Evolutionary conservation across 2,329 filamentous ascomycete species (phyloP).

Genomic region (Hymenoscyphus repandus): DNA sequence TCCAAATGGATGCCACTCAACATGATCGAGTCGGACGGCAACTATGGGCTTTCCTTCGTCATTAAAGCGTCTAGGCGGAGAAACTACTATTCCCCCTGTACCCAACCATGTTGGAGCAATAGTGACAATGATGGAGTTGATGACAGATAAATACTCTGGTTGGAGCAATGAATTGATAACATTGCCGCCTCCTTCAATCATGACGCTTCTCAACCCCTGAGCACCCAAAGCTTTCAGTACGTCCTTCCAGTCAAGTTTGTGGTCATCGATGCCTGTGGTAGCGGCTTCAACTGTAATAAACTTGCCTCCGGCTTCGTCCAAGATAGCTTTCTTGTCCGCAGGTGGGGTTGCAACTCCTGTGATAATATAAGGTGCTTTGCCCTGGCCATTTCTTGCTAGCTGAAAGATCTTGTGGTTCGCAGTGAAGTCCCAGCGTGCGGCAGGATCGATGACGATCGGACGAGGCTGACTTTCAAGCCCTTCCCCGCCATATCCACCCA

Average conservation of each 20-base stretch:
- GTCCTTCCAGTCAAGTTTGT: conserved; percentile 8
- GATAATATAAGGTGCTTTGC: conserved; percentile 71
- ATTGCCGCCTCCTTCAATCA: conserved; percentile 81
- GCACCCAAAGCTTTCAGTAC: conserved; percentile 1
- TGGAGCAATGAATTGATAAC: conserved; percentile 76
- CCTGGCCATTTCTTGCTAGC: conserved; percentile 58
- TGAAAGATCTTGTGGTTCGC: conserved; percentile 59
- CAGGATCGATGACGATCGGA: conserved; percentile 76
- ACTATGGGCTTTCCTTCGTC: conserved; percentile 1
- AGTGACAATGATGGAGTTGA: conserved; percentile 78
- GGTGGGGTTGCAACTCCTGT: conserved; percentile 37
- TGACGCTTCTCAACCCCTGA: conserved; percentile 60
- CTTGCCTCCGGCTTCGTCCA: conserved; percentile 6
- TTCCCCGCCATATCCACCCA: conserved; percentile 34
- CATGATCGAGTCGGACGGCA: conserved; percentile 6
- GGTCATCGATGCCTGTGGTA: background rate
- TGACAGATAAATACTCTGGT: conserved; percentile 49
- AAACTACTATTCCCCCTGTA: conserved; percentile 71
- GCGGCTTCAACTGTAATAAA: conserved; percentile 4
- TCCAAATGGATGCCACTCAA: conserved; percentile 11
- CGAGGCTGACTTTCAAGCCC: conserved; percentile 60
- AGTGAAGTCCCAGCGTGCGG: conserved; percentile 61
- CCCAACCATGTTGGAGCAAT: conserved; percentile 85
- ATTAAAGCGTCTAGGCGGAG: conserved; percentile 40
- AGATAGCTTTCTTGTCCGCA: background rate